A percentile compares a stretch with the other conserved stretches of the same genome.
phyloP scores from a whole-genome alignment of 108 stramenopile genomes.

The Nitzschia sp. region DNA sequence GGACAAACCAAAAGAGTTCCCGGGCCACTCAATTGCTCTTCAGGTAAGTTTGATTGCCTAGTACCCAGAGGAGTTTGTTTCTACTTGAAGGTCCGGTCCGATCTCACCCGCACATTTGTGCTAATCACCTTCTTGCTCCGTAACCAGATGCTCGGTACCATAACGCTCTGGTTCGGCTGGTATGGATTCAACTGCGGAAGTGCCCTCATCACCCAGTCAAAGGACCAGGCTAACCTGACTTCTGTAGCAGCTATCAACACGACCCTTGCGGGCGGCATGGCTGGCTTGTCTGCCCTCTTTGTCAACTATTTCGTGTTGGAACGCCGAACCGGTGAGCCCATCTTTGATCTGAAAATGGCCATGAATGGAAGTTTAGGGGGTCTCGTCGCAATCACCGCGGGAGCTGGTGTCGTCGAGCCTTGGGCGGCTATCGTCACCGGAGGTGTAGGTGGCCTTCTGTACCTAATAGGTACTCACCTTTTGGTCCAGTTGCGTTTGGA shows the following conservation, averaged over 20 bases:
- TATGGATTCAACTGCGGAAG: constrained; percentile 94
- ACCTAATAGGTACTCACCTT: constrained; percentile 60
- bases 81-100: neutral
- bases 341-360: constrained; percentile 52
- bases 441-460: constrained; percentile 75
- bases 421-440: constrained; percentile 91
- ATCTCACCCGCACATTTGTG: too few species aligned
- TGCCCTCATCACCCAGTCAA: constrained; percentile 56
- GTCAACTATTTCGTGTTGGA: constrained; percentile 46
- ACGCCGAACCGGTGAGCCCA: constrained; percentile 53
- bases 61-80: neutral
- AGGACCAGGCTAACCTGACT: constrained; percentile 41
- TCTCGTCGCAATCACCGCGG: constrained; percentile 87
- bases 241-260: constrained; percentile 85
- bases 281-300: constrained; percentile 55
- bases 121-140: constrained; percentile 8
- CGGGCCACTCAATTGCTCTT: constrained; percentile 76
- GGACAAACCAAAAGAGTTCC: constrained; percentile 65
- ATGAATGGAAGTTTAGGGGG: constrained; percentile 75
- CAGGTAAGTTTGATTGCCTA: constrained; percentile 78
- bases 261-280: constrained; percentile 69
- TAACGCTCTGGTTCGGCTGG: constrained; percentile 94
- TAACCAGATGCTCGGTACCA: constrained; percentile 48
- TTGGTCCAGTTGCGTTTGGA: constrained; percentile 82
- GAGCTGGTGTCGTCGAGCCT: constrained; percentile 79